Base-by-base conservation (phyloP, 2,329 filamentous ascomycete genomes). In the Sporothrix inflata region DNA sequence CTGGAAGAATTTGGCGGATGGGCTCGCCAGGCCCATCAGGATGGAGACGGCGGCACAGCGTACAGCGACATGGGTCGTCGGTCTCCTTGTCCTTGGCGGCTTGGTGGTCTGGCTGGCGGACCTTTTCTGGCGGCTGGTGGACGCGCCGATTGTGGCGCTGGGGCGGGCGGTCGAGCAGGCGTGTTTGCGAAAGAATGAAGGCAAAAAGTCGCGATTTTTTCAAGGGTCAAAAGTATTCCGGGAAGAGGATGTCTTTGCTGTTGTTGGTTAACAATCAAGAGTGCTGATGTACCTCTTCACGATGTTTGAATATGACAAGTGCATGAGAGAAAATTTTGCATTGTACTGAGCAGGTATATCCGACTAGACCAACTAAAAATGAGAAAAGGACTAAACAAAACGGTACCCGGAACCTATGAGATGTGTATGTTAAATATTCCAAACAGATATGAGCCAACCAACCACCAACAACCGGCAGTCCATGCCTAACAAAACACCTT, bases 41-140 rank as follows among this genome's bases (percentile, higher is more conserved):
- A 76, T 78, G 5, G 74, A 78, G 21, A 79, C 76, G 2, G 74
- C 77, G 2, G 71, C 74, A 21, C 78, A 80, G 66, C 77, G 79
- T 14, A 78, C 79, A 5, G 34, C 80, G 11, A 75, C 79, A 21
- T 81, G 85, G 78, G 65, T 81, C 5, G 30, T 82, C 2, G 83
- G 83, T n/a, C 76, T 85, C 19, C 74, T 78, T 16, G 67, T 81
- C 4, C 68, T 82, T 1, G 78, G 77, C 4, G 76, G 80, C 3
- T 72, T 82, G 1, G 81, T 85, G 0, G 80, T 90, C 6, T 90
- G 87, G 84, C 81, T 83, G 5, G 85, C 86, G 1, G 88, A 90
- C 78, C 72, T 90, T 3, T 90, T 89, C 76, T 89, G 87, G 86
- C 82, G 87, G 38, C 79, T 79, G 1, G 82, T 90, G 6, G 89